Evolutionary conservation across 2,329 filamentous ascomycete species (phyloP).

Genomic region (Cercospora sojina): DNA sequence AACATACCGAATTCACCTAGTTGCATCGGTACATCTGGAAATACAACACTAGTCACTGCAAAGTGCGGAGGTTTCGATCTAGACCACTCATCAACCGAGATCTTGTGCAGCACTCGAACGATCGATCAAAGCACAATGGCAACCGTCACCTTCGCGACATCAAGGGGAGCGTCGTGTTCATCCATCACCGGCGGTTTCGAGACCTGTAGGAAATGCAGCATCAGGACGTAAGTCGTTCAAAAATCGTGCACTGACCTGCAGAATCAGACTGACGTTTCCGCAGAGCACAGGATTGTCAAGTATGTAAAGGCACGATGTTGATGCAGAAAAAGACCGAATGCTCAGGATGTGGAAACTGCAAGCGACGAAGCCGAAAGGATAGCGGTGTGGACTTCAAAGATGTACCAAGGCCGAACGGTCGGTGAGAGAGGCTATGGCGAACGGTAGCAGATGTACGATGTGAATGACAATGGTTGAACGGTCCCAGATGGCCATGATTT

Average conservation of each 20-base stretch:
- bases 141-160: not conserved
- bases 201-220: constrained; percentile 2
- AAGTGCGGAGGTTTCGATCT: not conserved
- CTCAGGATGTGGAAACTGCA: not conserved
- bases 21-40: not conserved
- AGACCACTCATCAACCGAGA: not conserved
- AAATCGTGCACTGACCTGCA: not conserved
- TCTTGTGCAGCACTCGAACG: not conserved
- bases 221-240: not conserved
- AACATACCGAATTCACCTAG: not conserved
- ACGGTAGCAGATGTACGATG: not conserved
- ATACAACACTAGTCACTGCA: not conserved
- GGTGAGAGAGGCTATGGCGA: not conserved
- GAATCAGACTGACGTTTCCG: not conserved
- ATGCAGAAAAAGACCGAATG: not conserved
- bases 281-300: not conserved
- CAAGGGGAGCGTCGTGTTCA: not conserved
- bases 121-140: not conserved
- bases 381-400: constrained; percentile 10
- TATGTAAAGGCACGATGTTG: constrained; percentile 1
- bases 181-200: not conserved
- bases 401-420: not conserved
- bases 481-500: not conserved
- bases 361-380: not conserved
- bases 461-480: not conserved